Evolutionary conservation across 2,329 filamentous ascomycete species (phyloP).

Genomic region (Zalaria obscura): DNA sequence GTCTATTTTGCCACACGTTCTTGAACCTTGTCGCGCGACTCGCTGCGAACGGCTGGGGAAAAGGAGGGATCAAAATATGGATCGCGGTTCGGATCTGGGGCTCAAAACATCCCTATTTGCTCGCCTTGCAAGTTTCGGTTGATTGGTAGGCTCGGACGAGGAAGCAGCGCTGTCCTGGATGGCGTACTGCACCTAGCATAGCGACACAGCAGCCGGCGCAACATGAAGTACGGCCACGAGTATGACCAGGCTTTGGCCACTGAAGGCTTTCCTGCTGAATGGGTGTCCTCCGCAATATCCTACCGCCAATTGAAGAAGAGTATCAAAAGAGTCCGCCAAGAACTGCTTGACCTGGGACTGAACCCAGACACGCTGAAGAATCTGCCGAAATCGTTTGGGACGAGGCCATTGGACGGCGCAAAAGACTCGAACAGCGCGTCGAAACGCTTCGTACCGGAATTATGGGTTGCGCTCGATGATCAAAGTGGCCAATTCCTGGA

Average conservation of each 20-base stretch:
- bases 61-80: no score
- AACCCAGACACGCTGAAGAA: conserved; percentile 55
- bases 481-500: conserved; percentile 53
- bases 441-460: conserved; percentile 44
- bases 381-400: conserved; percentile 33
- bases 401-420: conserved; percentile 5
- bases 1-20: no score
- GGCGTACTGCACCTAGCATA: no score
- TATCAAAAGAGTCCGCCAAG: conserved; percentile 63
- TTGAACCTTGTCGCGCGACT: no score
- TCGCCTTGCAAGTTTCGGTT: no score
- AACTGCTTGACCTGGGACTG: conserved; percentile 58
- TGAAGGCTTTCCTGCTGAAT: conserved; percentile 61
- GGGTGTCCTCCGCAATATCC: conserved; percentile 62
- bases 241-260: conserved; percentile 56
- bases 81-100: no score
- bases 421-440: conserved; percentile 2
- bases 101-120: no score
- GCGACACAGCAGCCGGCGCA: background rate
- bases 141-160: no score
- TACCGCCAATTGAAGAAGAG: conserved; percentile 81
- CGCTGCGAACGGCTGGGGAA: no score
- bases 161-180: no score
- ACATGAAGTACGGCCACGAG: conserved; percentile 77
- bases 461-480: conserved; percentile 56